These are phyloP conservation scores for Microstegium vimineum DNA, from an alignment of 176 grass and related monocot species.

Conservation along the genomic window DNA sequence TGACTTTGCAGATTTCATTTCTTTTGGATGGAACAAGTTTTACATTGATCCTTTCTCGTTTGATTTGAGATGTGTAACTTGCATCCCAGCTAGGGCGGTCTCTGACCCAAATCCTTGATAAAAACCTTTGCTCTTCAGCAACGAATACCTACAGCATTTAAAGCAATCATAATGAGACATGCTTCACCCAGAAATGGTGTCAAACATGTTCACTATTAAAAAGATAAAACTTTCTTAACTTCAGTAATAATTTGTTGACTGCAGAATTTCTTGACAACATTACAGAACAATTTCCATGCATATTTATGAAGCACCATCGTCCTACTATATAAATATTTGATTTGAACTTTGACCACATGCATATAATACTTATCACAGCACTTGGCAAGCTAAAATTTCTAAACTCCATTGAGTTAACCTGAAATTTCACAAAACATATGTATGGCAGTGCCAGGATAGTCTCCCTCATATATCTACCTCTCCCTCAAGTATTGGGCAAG, in stretches of 20 bases:
- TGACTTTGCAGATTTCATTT: constrained; percentile 49
- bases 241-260: neutral
- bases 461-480: neutral
- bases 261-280: neutral
- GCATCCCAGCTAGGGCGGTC: constrained; percentile 29
- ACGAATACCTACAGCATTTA: constrained; percentile 59
- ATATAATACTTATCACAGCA: constrained; percentile 9
- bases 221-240: constrained; percentile 6
- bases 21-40: constrained; percentile 56
- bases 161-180: constrained; percentile 10
- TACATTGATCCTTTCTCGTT: constrained; percentile 32
- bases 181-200: neutral
- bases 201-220: neutral
- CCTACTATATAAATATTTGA: neutral
- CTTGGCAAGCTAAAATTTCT: neutral
- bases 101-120: constrained; percentile 63
- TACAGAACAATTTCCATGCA: constrained; percentile 1
- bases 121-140: constrained; percentile 73
- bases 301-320: neutral
- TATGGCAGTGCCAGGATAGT: neutral
- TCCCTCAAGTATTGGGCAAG: neutral
- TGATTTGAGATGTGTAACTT: constrained; percentile 48
- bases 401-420: neutral
- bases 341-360: neutral
- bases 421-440: neutral